phyloP scores from a whole-genome alignment of 2,329 filamentous ascomycete genomes.

The Incumbomyces lentus region DNA sequence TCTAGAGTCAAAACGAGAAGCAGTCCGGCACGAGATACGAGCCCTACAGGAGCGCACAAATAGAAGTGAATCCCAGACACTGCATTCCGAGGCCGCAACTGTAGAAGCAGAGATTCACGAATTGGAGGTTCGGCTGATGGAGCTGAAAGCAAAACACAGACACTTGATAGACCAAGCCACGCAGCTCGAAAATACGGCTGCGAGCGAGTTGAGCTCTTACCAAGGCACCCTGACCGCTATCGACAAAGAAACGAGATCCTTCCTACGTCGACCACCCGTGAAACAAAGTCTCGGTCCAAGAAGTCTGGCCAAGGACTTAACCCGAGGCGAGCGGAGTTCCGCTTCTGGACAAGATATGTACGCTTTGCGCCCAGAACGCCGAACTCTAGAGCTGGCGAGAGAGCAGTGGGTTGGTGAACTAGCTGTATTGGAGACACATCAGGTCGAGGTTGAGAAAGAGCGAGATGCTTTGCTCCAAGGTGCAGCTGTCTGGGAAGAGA shows the following conservation, averaged over 20 bases:
- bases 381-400: constrained; percentile 50
- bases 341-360: constrained; percentile 30
- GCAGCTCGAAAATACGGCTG: constrained; percentile 45
- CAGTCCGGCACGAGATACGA: constrained; percentile 41
- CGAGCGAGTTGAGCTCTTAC: constrained; percentile 50
- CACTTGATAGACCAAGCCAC: constrained; percentile 43
- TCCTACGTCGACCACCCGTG: constrained; percentile 40
- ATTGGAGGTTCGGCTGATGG: constrained; percentile 45
- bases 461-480: constrained; percentile 49
- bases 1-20: constrained; percentile 41
- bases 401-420: constrained; percentile 47
- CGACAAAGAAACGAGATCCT: constrained; percentile 44
- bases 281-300: constrained; percentile 24
- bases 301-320: constrained; percentile 1
- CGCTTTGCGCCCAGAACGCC: constrained; percentile 43
- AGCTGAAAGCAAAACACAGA: constrained; percentile 46
- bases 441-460: constrained; percentile 41
- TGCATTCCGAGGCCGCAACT: constrained; percentile 41
- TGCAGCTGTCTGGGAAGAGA: constrained; percentile 47
- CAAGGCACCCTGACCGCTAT: constrained; percentile 45
- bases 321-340: too few relatives aligned
- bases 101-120: constrained; percentile 48
- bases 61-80: constrained; percentile 33
- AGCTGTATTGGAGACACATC: constrained; percentile 33
- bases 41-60: constrained; percentile 32